These are phyloP conservation scores for Elaphomyces granulatus DNA, from an alignment of 495 filamentous ascomycete species.

Conservation along the genomic window DNA sequence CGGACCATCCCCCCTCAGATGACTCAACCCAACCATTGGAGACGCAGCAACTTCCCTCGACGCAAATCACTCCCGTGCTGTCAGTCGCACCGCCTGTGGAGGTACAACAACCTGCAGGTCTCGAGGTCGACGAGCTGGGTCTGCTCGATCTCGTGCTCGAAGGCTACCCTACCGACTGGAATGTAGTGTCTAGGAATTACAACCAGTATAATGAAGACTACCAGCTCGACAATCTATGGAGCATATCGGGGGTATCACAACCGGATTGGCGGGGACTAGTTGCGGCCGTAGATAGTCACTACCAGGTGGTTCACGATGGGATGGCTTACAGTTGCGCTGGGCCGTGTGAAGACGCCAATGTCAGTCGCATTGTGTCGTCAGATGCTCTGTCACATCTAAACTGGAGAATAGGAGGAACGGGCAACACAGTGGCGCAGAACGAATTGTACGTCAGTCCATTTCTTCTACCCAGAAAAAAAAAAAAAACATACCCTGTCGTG, in stretches of 20 bases:
- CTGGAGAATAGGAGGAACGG: conserved; percentile 28
- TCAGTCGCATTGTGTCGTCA: conserved; percentile 25
- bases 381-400: conserved; percentile 15
- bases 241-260: conserved; percentile 30
- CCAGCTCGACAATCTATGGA: conserved; percentile 31
- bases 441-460: conserved; percentile 25
- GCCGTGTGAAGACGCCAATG: conserved; percentile 22
- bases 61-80: conserved; percentile 18
- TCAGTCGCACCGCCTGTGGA: conserved; percentile 8
- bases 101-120: conserved; percentile 9
- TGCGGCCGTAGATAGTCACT: conserved; percentile 35
- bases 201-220: conserved; percentile 26
- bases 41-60: background rate
- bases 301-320: conserved; percentile 25
- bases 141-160: conserved; percentile 25
- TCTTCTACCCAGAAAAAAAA: too few species aligned
- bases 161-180: conserved; percentile 29
- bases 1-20: conserved; percentile 18
- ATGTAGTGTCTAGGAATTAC: conserved; percentile 22
- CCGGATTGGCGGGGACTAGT: conserved; percentile 33
- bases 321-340: conserved; percentile 3
- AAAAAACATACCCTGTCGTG: too few species aligned
- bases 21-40: conserved; percentile 5
- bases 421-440: conserved; percentile 16
- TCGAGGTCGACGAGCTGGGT: conserved; percentile 14